Conservation (phyloP, 169 alveolate genomes). For the Eimeria maxima region DNA sequence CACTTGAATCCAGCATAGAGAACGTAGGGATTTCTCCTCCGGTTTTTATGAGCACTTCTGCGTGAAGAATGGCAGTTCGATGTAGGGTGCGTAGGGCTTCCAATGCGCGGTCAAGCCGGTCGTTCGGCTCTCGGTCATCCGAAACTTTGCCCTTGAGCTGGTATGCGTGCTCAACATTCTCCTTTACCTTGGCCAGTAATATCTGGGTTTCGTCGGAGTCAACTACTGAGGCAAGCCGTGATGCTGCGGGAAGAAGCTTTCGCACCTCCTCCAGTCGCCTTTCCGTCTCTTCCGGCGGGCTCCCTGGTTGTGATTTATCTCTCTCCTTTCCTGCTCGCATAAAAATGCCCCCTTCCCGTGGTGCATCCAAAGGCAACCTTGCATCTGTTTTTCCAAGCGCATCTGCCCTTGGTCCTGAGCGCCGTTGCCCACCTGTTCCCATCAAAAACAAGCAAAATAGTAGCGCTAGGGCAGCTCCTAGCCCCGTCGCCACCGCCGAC, state of each 20-base stretch:
- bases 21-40: conserved; percentile 4
- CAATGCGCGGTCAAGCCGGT: background rate
- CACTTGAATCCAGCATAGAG: background rate
- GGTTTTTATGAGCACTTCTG: conserved; percentile 19
- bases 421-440: background rate
- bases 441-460: conserved; percentile 9
- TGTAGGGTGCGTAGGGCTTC: conserved; percentile 45
- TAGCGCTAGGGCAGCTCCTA: conserved; percentile 41
- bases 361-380: background rate
- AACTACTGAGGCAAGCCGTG: conserved; percentile 42
- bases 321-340: background rate
- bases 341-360: background rate
- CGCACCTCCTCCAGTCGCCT: conserved; percentile 7
- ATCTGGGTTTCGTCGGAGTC: conserved; percentile 22
- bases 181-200: background rate
- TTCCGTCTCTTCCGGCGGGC: background rate
- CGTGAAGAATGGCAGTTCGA: background rate
- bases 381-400: background rate
- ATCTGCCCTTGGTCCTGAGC: background rate
- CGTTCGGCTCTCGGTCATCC: background rate
- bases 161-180: background rate
- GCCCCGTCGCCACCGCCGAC: conserved; percentile 43
- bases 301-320: background rate
- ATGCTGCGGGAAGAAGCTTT: background rate
- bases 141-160: background rate